A percentile compares a stretch with the other conserved stretches of the same genome.
Evolutionary conservation across 805 yeast genomes (phyloP).

Genomic region (Priceomyces haplophilus): DNA sequence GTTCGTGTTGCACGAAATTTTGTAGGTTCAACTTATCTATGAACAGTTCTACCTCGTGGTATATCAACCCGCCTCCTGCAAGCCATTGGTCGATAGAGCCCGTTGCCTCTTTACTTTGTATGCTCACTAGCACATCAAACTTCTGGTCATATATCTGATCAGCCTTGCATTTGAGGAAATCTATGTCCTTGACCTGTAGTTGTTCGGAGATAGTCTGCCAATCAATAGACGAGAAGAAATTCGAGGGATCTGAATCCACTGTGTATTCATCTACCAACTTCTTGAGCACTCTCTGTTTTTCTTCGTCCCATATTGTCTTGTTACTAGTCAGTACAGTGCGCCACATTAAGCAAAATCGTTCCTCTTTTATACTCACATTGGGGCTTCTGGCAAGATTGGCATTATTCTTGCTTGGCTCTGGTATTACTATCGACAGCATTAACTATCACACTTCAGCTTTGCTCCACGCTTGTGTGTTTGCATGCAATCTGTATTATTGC

Average conservation of each 20-base stretch:
- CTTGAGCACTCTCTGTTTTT: constrained; percentile 12
- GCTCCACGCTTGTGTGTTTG: not conserved
- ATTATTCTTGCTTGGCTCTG: constrained; percentile 3
- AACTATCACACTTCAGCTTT: not conserved
- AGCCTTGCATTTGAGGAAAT: constrained; percentile 16
- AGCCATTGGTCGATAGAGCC: constrained; percentile 6
- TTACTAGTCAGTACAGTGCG: constrained; percentile 1
- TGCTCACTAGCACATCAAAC: constrained; percentile 4
- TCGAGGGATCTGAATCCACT: constrained; percentile 6
- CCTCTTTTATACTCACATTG: not conserved
- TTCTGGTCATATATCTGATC: constrained; percentile 22
- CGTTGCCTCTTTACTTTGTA: constrained; percentile 6
- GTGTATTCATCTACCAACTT: constrained; percentile 12
- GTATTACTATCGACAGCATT: constrained; percentile 8
- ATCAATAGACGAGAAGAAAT: constrained; percentile 17
- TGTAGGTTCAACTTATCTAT: constrained; percentile 9
- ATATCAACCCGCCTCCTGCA: constrained; percentile 6
- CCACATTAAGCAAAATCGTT: not conserved
- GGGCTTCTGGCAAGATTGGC: not conserved
- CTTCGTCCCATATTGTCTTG: constrained; percentile 13
- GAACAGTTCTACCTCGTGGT: constrained; percentile 10
- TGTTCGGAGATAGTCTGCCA: constrained; percentile 15
- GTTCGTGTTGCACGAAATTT: constrained; percentile 2
- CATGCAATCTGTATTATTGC: no score
- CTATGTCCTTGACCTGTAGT: constrained; percentile 14